Conservation (phyloP, 225 moss, liverwort and hornwort genomes). For the Climacium dendroides region DNA sequence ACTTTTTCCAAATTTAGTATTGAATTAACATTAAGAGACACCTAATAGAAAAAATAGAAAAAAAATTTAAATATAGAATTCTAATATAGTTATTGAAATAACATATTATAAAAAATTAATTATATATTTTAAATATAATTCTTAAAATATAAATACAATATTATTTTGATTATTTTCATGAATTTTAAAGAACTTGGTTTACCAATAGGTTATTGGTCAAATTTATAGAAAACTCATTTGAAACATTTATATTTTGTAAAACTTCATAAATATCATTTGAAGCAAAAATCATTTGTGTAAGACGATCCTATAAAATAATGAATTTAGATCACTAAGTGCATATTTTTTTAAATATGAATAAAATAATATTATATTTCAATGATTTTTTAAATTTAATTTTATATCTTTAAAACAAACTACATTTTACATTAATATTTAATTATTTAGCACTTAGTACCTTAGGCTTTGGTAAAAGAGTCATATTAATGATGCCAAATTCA, state of each 20-base stretch:
- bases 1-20: conserved; percentile 27
- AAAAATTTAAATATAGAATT: no score
- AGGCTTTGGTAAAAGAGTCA: conserved; percentile 20
- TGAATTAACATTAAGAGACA: conserved; percentile 17
- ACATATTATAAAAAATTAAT: no score
- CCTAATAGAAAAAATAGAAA: neutral
- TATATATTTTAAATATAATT: no score
- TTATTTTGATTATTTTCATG: neutral
- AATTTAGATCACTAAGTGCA: no score
- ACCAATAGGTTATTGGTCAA: neutral
- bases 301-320: neutral
- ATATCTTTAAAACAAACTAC: rapidly evolving
- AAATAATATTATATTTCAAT: no score
- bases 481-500: conserved; percentile 1
- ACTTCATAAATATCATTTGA: neutral
- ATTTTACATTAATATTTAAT: rapidly evolving
- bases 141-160: no score
- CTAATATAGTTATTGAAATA: no score
- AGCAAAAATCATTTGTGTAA: neutral
- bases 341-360: neutral
- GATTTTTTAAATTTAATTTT: no score
- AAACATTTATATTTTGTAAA: neutral
- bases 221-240: neutral
- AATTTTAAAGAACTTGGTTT: neutral
- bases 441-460: neutral